A percentile compares a stretch with the other conserved stretches of the same genome.
These are phyloP conservation scores for Pythium sp. DNA, from an alignment of 352 stramenopile genomes.

Conservation along the genomic window DNA sequence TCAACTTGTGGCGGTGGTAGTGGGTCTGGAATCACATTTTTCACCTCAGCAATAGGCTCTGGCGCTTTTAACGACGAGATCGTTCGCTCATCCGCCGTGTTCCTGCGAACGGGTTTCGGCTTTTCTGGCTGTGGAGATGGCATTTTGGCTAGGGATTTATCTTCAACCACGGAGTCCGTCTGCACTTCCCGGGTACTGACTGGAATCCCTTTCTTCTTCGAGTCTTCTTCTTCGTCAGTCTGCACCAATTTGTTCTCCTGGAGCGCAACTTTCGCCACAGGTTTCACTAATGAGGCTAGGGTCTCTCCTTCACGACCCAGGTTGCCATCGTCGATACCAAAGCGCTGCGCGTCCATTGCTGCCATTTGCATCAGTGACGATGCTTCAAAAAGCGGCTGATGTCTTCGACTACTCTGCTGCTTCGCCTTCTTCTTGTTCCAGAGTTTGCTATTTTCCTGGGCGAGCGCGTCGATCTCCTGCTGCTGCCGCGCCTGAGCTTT, in stretches of 20 bases:
- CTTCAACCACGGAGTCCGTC: slow-evolving; percentile 18
- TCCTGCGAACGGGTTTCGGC: background rate
- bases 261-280: background rate
- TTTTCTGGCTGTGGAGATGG: slow-evolving; percentile 3
- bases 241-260: slow-evolving; percentile 58
- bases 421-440: slow-evolving; percentile 35
- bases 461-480: slow-evolving; percentile 52
- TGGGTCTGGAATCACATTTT: background rate
- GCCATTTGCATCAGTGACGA: slow-evolving; percentile 48
- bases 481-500: slow-evolving; percentile 57
- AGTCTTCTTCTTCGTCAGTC: slow-evolving; percentile 42
- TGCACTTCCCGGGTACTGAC: slow-evolving; percentile 27
- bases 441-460: slow-evolving; percentile 61
- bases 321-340: slow-evolving; percentile 51
- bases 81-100: background rate
- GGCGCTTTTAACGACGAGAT: background rate
- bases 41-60: background rate
- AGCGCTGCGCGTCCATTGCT: slow-evolving; percentile 57
- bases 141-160: background rate
- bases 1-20: background rate
- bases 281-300: background rate
- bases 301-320: slow-evolving; percentile 3
- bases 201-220: background rate
- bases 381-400: slow-evolving; percentile 3
- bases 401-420: background rate